Evolutionary conservation across 106 monocot genomes (phyloP).

Genomic region (Vanilla planifolia): DNA sequence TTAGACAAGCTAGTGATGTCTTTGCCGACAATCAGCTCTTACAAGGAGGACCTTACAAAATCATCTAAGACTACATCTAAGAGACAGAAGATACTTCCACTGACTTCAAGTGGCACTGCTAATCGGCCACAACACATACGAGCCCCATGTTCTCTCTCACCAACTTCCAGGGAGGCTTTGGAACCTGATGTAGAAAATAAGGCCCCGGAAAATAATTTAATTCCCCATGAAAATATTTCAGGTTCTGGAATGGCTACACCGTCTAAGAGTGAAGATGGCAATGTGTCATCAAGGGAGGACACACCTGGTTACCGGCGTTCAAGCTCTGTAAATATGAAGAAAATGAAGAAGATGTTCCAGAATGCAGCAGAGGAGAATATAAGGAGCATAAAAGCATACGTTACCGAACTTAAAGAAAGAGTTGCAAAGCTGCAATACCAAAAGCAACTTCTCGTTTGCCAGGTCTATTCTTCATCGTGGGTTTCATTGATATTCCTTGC

Average conservation of each 20-base stretch:
- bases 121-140: constrained; percentile 53
- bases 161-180: constrained; percentile 35
- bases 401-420: constrained; percentile 89
- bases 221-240: constrained; percentile 14
- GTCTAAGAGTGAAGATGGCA: constrained; percentile 58
- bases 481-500: too few relatives aligned
- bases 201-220: constrained; percentile 36
- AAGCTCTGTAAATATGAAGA: constrained; percentile 68
- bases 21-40: constrained; percentile 41
- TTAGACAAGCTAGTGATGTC: constrained; percentile 86
- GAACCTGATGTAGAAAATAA: constrained; percentile 63
- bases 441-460: constrained; percentile 93
- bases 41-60: constrained; percentile 29
- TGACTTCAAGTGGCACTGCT: constrained; percentile 36
- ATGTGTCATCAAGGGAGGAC: constrained; percentile 63
- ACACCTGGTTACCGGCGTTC: constrained; percentile 41
- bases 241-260: constrained; percentile 56
- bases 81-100: constrained; percentile 63
- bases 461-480: constrained; percentile 47
- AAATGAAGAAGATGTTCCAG: constrained; percentile 96
- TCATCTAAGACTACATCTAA: constrained; percentile 38
- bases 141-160: constrained; percentile 78
- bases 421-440: constrained; percentile 97
- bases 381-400: constrained; percentile 81
- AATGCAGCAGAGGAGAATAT: constrained; percentile 95